Conservation (phyloP, 108 stramenopile genomes). For the Pinguiococcus pyrenoidosus region DNA sequence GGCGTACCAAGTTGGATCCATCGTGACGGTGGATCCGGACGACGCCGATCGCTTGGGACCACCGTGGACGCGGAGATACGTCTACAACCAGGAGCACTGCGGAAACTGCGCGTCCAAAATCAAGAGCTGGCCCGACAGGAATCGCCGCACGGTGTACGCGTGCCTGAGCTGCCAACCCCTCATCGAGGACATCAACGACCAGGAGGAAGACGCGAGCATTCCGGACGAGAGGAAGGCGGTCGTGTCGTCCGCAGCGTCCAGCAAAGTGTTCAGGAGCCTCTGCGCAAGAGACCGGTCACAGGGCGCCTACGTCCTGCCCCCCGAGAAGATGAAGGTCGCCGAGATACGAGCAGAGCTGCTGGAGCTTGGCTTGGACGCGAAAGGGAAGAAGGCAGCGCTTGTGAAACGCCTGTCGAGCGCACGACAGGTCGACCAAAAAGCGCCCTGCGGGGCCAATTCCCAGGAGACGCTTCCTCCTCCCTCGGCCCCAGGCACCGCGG, state of each 20-base stretch:
- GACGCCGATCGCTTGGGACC: conserved; percentile 25
- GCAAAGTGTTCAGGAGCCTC: conserved; percentile 46
- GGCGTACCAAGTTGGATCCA: conserved; percentile 47
- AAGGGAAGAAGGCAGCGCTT: conserved; percentile 8
- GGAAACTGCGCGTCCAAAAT: conserved; percentile 37
- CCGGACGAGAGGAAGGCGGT: not conserved
- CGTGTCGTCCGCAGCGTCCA: conserved; percentile 2
- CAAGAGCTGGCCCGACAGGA: conserved; percentile 42
- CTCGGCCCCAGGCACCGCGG: not conserved
- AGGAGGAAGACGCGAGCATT: too few relatives aligned
- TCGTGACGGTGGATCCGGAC: conserved; percentile 49
- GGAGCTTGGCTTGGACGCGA: not conserved
- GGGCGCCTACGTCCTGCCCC: conserved; percentile 11
- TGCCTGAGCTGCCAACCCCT: conserved; percentile 50
- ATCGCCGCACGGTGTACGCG: conserved; percentile 48
- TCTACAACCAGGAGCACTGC: conserved; percentile 50
- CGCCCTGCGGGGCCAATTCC: not conserved
- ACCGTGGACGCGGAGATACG: conserved; percentile 38
- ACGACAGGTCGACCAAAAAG: not conserved
- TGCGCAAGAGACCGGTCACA: conserved; percentile 55
- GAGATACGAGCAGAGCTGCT: conserved; percentile 38
- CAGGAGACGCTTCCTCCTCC: conserved; percentile 6
- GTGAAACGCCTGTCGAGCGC: not conserved
- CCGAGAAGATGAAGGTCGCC: conserved; percentile 38
- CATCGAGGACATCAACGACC: not conserved